Evolutionary conservation across 2,329 filamentous ascomycete genomes (phyloP).

Genomic region (Penicillium digitatum): DNA sequence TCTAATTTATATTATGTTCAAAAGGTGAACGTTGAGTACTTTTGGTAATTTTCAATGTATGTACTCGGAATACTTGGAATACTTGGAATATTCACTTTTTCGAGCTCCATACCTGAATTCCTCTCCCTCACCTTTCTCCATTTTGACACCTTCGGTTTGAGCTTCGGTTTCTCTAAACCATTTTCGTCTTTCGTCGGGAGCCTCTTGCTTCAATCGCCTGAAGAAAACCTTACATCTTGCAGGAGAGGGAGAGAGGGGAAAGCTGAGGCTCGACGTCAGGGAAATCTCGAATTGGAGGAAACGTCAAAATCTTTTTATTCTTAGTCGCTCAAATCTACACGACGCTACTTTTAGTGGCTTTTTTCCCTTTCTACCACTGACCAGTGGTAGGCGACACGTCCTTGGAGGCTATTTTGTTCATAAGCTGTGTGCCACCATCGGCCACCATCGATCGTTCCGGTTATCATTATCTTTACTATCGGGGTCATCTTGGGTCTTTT

Average conservation of each 20-base stretch:
- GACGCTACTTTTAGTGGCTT: conserved; percentile 22
- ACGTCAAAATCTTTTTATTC: conserved; percentile 4
- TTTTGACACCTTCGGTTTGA: conserved; percentile 3
- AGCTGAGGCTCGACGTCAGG: neutral
- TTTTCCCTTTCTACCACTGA: conserved; percentile 14
- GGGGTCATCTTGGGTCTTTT: neutral
- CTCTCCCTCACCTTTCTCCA: conserved; percentile 24
- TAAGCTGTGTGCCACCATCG: conserved; percentile 19
- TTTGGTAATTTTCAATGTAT: conserved; percentile 3
- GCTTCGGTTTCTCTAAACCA: neutral
- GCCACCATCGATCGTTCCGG: conserved; percentile 12
- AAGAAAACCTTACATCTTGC: neutral
- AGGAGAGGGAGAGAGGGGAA: neutral
- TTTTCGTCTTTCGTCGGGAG: neutral
- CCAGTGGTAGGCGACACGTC: conserved; percentile 23
- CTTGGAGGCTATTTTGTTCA: conserved; percentile 21
- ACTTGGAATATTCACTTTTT: conserved; percentile 10
- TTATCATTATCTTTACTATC: conserved; percentile 3
- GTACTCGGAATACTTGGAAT: conserved; percentile 16
- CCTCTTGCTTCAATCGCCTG: neutral
- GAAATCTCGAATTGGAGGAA: conserved; percentile 5
- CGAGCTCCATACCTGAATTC: conserved; percentile 11
- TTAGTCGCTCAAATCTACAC: conserved; percentile 22
- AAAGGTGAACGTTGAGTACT: neutral
- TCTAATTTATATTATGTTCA: conserved; percentile 4